Evolutionary conservation across 345 rosid species (phyloP).

Genomic region (Carallia pectinifolia): DNA sequence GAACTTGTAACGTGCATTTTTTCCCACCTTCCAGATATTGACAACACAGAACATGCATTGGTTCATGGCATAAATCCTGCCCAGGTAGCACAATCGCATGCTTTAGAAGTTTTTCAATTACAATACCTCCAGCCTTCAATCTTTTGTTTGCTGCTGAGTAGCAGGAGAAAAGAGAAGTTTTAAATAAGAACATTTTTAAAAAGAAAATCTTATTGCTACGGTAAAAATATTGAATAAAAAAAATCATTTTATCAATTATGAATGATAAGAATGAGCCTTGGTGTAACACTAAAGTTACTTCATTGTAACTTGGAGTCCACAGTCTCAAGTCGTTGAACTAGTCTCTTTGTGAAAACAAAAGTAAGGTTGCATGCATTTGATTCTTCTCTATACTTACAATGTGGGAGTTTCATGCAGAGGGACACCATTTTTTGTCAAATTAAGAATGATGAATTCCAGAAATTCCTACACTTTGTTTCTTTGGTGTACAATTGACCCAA

Average conservation of each 20-base stretch:
- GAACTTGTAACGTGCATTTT: slow-evolving; percentile 91
- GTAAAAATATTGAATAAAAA: slow-evolving; percentile 9
- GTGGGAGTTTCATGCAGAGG: too few relatives aligned
- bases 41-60: slow-evolving; percentile 65
- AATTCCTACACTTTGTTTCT: slow-evolving; percentile 3
- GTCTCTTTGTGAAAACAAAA: too few relatives aligned
- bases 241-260: neutral
- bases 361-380: too few relatives aligned
- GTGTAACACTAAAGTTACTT: too few relatives aligned
- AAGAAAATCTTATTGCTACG: too few relatives aligned
- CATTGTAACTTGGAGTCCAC: too few relatives aligned
- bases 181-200: neutral
- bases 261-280: too few relatives aligned
- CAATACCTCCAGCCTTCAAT: slow-evolving; percentile 8
- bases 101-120: slow-evolving; percentile 13
- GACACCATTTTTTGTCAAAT: too few relatives aligned
- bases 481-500: neutral
- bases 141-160: slow-evolving; percentile 6
- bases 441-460: neutral
- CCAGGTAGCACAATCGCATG: slow-evolving; percentile 55
- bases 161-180: neutral
- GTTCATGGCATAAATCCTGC: slow-evolving; percentile 63
- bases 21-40: slow-evolving; percentile 82
- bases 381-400: too few relatives aligned
- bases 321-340: too few relatives aligned